Conservation (phyloP, 2,329 filamentous ascomycete genomes). For the Fusarium pseudonygamai region DNA sequence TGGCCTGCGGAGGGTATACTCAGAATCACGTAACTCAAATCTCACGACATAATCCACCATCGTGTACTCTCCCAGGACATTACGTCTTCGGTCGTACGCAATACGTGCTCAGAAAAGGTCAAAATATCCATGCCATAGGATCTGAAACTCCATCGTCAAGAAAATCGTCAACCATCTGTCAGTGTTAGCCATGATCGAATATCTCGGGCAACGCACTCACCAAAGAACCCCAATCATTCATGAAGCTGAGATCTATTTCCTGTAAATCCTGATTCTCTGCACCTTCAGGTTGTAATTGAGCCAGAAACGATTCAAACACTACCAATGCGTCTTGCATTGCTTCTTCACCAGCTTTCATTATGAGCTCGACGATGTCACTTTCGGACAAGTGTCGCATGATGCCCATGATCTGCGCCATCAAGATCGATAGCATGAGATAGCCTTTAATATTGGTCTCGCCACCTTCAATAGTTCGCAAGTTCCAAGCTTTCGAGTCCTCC, state of each 20-base stretch:
- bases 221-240: slow-evolving; percentile 41
- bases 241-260: slow-evolving; percentile 2
- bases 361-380: slow-evolving; percentile 45
- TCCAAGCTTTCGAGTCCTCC: slow-evolving; percentile 53
- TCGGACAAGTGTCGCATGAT: slow-evolving; percentile 49
- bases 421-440: slow-evolving; percentile 51
- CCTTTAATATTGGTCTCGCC: slow-evolving; percentile 67
- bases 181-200: not conserved
- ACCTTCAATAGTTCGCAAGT: slow-evolving; percentile 51
- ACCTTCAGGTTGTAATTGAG: slow-evolving; percentile 10
- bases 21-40: no score
- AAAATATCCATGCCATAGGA: slow-evolving; percentile 20
- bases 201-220: not conserved
- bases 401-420: slow-evolving; percentile 53
- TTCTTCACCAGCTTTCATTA: slow-evolving; percentile 52
- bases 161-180: slow-evolving; percentile 18
- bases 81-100: fast-evolving
- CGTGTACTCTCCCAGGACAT: not conserved
- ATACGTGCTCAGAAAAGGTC: fast-evolving
- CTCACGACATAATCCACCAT: not conserved
- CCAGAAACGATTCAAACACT: slow-evolving; percentile 47
- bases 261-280: not conserved
- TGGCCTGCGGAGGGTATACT: not conserved
- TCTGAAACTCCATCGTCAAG: slow-evolving; percentile 4
- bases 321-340: slow-evolving; percentile 46